Base-by-base conservation (phyloP, 108 stramenopile genomes). In the Epithemia pelagica region DNA sequence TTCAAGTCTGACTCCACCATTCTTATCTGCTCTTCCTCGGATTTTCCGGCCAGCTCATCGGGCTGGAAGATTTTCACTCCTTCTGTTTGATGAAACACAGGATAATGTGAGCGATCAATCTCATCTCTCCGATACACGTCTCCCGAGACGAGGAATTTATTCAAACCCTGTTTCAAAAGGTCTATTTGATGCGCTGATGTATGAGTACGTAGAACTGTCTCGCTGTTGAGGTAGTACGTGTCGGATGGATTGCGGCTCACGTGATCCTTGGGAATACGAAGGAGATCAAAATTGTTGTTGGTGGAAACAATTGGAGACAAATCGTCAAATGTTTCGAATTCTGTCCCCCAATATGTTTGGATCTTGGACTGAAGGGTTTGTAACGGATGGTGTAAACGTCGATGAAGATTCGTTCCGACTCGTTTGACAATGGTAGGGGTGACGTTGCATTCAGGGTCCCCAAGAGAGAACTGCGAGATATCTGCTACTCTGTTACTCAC, bases 61-160 rank as follows among this genome's bases (percentile, higher is more conserved):
- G 65, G 58, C 8, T 53, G 60, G 68, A 88, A 90, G 30, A 98
- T 65, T 28, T 93, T 90, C 21, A 98, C 95, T 30, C 96, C 98
- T 72, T 99, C 98, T 95, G 96, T 95, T 89, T 99, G 98, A 79
- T 99, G 98, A 71, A 99, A 99, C 24, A 95, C 88, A 0, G 97
- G 97, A 82, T 97, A 99, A 78, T 99, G 98, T n/a, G 88, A 88
- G 18, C 78, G 57, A 70, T 99, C 98, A 66, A 99, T 94, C 67
- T 97, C 96, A 74, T 99, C 98, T 1, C 97, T 82, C 62, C 97
- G 88, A 78, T 99, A 99, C n/a, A 96, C 95, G 81, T 97, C 97
- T 1, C 97, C 98, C 20, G 90, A 82, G 32, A 83, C 86, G 24
- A 99, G 69, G 70, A 99, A 97, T 28, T 79, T 70, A 30, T 82